Evolutionary conservation across 2,329 filamentous ascomycete genomes (phyloP), one percentile per base, ranked within the genome.

Genomic region (Blastomyces parvus): DNA sequence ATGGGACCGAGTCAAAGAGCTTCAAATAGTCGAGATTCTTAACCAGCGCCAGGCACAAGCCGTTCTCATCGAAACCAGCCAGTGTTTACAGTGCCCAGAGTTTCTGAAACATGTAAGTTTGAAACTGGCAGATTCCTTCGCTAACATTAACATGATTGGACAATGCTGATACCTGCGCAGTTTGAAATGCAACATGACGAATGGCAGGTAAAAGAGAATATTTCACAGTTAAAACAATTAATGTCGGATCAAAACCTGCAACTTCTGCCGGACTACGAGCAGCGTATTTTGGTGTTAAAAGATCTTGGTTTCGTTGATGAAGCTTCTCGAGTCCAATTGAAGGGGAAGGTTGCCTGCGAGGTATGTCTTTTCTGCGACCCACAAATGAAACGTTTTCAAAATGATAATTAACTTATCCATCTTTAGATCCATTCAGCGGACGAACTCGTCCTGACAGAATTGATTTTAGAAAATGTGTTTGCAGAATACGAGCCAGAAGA

Each of bases 331-430:
- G 95, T 99, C 48, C 90, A 95, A 77, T 84, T 99, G 66, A 99
- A 99, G 78, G 94, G 94, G 76, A 97, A 97, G 76, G 94, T 99
- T 27, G 94, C 94, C 4, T 99, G 94, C 78, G 94, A 99, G 77
- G 81, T 83, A 73, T 67, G 74, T 70, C n/a, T 57, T 50, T 38
- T 50, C 11, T 33, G 27, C 25, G 17, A 33, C 17, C 40, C 50
- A 14, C n/a, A 17, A 3, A 27, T 38, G 19, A 60, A 38, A 22
- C 25, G 22, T 58, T 42, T 27, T 42, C 22, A 58, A 58, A 11
- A 7, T 25, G 22, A 42, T 27, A 22, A 55, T 55, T 63, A 27
- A 63, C 30, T 53, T 17, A n/a, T 61, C n/a, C 19, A 19, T 9
- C 13, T 60, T 50, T 66, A 83, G 79, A 93, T 99, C 65, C 94